Evolutionary conservation across 2,329 filamentous ascomycete genomes (phyloP).

Genomic region (Ophiosphaerella narmari): DNA sequence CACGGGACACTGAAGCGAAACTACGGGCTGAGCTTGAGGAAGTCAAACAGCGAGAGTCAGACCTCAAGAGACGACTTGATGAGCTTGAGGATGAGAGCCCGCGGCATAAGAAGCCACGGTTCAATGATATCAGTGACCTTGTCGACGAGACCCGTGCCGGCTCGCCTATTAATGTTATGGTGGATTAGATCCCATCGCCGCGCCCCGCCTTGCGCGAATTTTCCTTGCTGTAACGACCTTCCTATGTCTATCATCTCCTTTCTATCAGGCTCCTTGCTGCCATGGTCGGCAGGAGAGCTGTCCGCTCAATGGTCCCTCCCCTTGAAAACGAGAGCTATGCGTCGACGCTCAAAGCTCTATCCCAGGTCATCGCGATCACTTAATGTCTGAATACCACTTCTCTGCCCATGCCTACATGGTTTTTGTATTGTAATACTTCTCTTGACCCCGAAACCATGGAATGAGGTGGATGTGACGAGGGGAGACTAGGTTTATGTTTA

Average conservation of each 20-base stretch:
- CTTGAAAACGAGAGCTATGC: slow-evolving; percentile 18
- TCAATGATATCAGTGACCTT: slow-evolving; percentile 59
- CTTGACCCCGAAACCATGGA: slow-evolving; percentile 29
- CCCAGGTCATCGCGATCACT: slow-evolving; percentile 33
- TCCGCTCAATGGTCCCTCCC: slow-evolving; percentile 5
- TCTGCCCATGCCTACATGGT: slow-evolving; percentile 5
- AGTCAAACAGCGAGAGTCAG: slow-evolving; percentile 76
- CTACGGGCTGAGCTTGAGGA: slow-evolving; percentile 70
- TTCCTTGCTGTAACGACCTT: slow-evolving; percentile 21
- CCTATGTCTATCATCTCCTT: slow-evolving; percentile 18
- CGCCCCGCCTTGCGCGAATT: not conserved
- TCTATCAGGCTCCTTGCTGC: not conserved
- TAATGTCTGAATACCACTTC: slow-evolving; percentile 45
- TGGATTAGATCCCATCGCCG: slow-evolving; percentile 23
- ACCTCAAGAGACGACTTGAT: slow-evolving; percentile 79
- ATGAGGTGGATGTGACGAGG: slow-evolving; percentile 5
- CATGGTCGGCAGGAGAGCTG: slow-evolving; percentile 6
- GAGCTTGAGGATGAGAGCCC: slow-evolving; percentile 59
- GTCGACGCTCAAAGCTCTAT: slow-evolving; percentile 30
- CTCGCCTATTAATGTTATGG: slow-evolving; percentile 39
- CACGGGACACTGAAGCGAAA: slow-evolving; percentile 61
- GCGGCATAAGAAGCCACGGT: slow-evolving; percentile 53
- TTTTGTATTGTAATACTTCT: slow-evolving; percentile 33
- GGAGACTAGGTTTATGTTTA: slow-evolving; percentile 6
- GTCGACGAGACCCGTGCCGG: slow-evolving; percentile 52